Base-by-base conservation (phyloP, 768 basidiomycete genomes). In the Favolaschia claudopus region DNA sequence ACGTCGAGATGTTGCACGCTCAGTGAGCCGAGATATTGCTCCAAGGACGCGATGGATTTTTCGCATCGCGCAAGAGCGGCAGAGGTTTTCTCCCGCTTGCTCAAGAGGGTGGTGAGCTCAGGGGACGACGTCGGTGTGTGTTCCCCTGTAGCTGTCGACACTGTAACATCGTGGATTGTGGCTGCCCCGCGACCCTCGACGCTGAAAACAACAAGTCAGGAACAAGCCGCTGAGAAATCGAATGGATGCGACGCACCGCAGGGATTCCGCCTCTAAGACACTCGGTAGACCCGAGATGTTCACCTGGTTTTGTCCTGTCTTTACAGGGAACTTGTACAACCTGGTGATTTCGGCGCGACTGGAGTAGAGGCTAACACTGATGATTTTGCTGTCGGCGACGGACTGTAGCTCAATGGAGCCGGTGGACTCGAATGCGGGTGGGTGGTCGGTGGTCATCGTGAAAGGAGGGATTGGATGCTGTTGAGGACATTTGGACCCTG, bases 291-390 rank as follows among this genome's bases (percentile, higher is more conserved):
- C 77, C 22, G 62, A 62, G 37, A 82, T 76, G 20, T 55, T 72
- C 20, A 83, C 71, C 31, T 77, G 74, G 58, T 81, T 82, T 24
- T 74, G 72, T 3, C 80, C 82, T 1, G 70, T 69, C 53, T 76
- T 70, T 6, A 78, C 74, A 10, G 59, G 58, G 60, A 80, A 68
- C 60, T 68, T 75, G 70, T 76, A 79, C 17, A 76, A 50, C 22
- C 79, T 76, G 17, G 76, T 77, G 25, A 81, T 63, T 60, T 81
- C 80, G 7, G 81, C 80, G 31, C 75, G 76, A 14, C 72, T 69
- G 8, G 79, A 60, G 63, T 81, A 82, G 13, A 82, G 67, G 63
- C 70, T 78, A 36, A 82, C 76, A 29, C 70, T 66, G 39, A 65
- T 62, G 20, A 82, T 77, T 49, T 72, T 77, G 69, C 79, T 76